Evolutionary conservation across 2,329 filamentous ascomycete genomes (phyloP).

Genomic region (Stromatinia cepivora): DNA sequence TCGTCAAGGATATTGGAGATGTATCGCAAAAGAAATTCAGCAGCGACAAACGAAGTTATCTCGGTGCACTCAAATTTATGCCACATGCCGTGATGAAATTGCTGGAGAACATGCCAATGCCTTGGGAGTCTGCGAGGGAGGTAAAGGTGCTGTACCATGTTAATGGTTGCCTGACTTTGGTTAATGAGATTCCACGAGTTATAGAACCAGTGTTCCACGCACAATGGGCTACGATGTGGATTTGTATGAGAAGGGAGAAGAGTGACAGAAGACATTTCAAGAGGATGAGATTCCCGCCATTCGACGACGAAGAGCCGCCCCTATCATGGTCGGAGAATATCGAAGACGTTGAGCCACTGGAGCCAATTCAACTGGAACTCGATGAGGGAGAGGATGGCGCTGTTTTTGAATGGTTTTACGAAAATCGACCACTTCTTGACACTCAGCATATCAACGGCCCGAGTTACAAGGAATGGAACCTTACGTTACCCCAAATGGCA

Average conservation of each 20-base stretch:
- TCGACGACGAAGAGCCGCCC: slow-evolving; percentile 97
- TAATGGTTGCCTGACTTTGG: slow-evolving; percentile 93
- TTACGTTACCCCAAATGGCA: slow-evolving; percentile 92
- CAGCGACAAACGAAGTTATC: slow-evolving; percentile 95
- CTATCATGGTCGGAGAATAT: slow-evolving; percentile 98
- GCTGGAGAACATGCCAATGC: slow-evolving; percentile 99
- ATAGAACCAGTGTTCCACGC: slow-evolving; percentile 98
- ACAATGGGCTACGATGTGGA: slow-evolving; percentile 99
- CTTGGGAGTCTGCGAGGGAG: slow-evolving; percentile 93
- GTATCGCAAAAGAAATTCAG: slow-evolving; percentile 99
- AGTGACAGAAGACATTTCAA: slow-evolving; percentile 95
- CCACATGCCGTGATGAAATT: slow-evolving; percentile 96
- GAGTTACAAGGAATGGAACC: slow-evolving; percentile 95
- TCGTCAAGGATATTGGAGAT: slow-evolving; percentile 97
- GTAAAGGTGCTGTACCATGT: slow-evolving; percentile 99
- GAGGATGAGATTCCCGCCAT: slow-evolving; percentile 97
- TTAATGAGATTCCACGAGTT: slow-evolving; percentile 94
- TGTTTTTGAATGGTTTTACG: slow-evolving; percentile 97
- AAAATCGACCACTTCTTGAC: slow-evolving; percentile 85
- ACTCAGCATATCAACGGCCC: slow-evolving; percentile 93
- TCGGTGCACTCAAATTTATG: slow-evolving; percentile 98
- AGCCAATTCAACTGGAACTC: slow-evolving; percentile 98
- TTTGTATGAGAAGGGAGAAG: slow-evolving; percentile 97
- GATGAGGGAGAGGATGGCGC: slow-evolving; percentile 90
- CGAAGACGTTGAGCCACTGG: slow-evolving; percentile 94